Conservation (phyloP, 1,284 basidiomycete genomes). For the Malassezia brasiliensis region DNA sequence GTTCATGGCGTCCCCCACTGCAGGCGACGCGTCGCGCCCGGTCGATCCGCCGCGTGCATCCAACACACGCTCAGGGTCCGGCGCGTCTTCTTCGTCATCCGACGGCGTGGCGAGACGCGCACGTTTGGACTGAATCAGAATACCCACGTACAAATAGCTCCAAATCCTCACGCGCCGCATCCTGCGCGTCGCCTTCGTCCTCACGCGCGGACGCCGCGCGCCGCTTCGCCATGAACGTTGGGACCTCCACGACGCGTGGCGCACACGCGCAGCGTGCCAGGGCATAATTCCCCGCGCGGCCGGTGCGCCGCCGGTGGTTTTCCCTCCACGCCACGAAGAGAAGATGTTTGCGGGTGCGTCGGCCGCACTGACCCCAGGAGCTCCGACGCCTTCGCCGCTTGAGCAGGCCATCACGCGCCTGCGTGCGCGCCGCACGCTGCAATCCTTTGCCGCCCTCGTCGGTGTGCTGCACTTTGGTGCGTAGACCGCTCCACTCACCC, state of each 20-base stretch:
- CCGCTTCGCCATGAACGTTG: neutral
- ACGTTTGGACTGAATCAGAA: conserved; percentile 11
- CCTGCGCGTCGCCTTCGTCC: neutral
- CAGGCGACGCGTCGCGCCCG: neutral
- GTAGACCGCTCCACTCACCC: neutral
- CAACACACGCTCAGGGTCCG: neutral
- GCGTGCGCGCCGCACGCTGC: conserved; percentile 13
- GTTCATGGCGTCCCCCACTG: neutral
- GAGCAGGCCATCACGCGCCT: conserved; percentile 15
- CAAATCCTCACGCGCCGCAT: conserved; percentile 8
- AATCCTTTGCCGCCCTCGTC: conserved; percentile 14
- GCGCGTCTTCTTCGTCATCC: neutral
- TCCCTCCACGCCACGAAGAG: neutral
- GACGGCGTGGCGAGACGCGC: conserved; percentile 7
- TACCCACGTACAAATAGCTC: conserved; percentile 9
- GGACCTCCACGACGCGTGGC: neutral
- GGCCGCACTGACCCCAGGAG: conserved; percentile 8
- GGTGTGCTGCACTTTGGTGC: conserved; percentile 19
- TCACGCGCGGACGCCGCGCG: neutral
- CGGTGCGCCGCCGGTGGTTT: neutral
- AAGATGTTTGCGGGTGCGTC: conserved; percentile 17
- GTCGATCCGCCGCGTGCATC: neutral
- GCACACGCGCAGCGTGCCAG: neutral
- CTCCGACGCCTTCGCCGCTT: conserved; percentile 13
- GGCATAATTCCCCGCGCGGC: neutral